Base-by-base conservation (phyloP, 805 yeast species). In the Tetrapisispora fleetii region DNA sequence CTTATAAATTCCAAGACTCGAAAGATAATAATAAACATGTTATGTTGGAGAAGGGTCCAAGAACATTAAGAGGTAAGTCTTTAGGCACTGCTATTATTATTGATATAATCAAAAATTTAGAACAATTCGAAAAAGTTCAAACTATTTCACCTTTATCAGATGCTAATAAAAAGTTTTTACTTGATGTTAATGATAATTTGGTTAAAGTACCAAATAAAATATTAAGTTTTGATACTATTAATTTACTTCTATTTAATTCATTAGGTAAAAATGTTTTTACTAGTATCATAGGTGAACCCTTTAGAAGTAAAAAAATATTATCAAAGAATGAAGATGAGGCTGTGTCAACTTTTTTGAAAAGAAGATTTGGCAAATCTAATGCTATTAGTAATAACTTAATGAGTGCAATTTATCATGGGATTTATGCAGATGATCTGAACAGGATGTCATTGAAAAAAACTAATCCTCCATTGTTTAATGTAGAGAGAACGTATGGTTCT, bases 401-500 rank as follows among this genome's bases (percentile, higher is more conserved):
- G 19, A 85, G 95, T 64, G 98, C 96, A 0, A 67, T 89, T 4
- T 71, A 84, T 62, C 88, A 89, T 59, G 99, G 99, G 0, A 80
- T 93, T 1, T 91, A 89, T 64, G 96, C 95, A 1, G 93, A 87
- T n/a, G 95, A 90, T 63, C 73, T 80, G 1, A 58, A 72, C 6
- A 69, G 76, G 48, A 65, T 91, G 44, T 85, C 95, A 68, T 79
- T 83, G 0, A 67, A 76, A 19, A 72, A 84, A 4, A 72, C 86
- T 0, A 60, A 86, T 52, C 80, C 81, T 3, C 57, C 65, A 10
- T 57, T 87, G 54, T 78, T 73, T 43, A 68, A 76, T 13, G 64
- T 81, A 42, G 96, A 89, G 59, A 59, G 67, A 28, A 64, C 75
- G 7, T 67, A 77, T 59, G 86, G 89, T 0, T 80, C 88, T 0